Evolutionary conservation across 768 basidiomycete species (phyloP).

Genomic region (Pulveroboletus ravenelii): DNA sequence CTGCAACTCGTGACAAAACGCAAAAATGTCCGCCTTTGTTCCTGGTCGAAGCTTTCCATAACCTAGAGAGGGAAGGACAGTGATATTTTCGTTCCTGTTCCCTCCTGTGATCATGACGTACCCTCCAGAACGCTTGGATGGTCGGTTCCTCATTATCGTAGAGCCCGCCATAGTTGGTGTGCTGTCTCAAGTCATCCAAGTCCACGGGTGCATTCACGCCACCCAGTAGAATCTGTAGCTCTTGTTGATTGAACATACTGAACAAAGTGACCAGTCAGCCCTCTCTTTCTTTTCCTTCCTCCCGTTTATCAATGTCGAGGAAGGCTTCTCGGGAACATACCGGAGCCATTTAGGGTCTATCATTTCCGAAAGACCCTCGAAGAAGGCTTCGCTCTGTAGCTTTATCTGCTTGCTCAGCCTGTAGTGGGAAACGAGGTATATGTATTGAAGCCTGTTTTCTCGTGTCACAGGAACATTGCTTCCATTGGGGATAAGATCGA

Average conservation of each 20-base stretch:
- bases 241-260: slow-evolving; percentile 97
- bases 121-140: slow-evolving; percentile 81
- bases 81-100: neutral
- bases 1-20: slow-evolving; percentile 93
- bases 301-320: neutral
- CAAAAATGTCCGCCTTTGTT: slow-evolving; percentile 71
- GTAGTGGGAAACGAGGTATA: slow-evolving; percentile 84
- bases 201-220: slow-evolving; percentile 84
- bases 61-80: slow-evolving; percentile 42
- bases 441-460: slow-evolving; percentile 87
- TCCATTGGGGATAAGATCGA: slow-evolving; percentile 80
- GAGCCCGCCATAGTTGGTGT: slow-evolving; percentile 82
- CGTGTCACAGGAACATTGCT: slow-evolving; percentile 79
- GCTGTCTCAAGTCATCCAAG: slow-evolving; percentile 67
- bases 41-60: slow-evolving; percentile 71
- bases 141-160: slow-evolving; percentile 69
- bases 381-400: slow-evolving; percentile 79
- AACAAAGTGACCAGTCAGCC: slow-evolving; percentile 8
- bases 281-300: neutral
- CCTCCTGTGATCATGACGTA: slow-evolving; percentile 31
- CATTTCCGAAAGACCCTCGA: slow-evolving; percentile 88
- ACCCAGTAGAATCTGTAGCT: slow-evolving; percentile 87
- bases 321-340: slow-evolving; percentile 29
- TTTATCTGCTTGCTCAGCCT: slow-evolving; percentile 87
- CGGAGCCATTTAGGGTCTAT: slow-evolving; percentile 87